A percentile compares a stretch with the other conserved stretches of the same genome.
These are phyloP conservation scores for Salisapilia sapeloensis DNA, from an alignment of 352 stramenopile species.

Conservation along the genomic window DNA sequence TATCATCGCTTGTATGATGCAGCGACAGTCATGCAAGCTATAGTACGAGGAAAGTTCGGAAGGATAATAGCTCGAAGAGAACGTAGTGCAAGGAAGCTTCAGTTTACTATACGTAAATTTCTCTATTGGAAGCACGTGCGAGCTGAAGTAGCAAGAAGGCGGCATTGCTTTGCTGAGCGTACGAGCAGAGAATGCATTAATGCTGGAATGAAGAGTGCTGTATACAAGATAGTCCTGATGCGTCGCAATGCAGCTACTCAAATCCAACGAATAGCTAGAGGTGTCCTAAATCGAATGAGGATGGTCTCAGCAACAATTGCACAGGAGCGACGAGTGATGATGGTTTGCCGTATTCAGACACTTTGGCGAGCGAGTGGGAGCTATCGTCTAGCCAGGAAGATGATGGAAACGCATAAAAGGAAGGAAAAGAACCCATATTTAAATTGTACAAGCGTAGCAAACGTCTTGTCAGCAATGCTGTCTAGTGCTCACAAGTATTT, in stretches of 20 bases:
- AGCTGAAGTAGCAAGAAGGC: constrained; percentile 16
- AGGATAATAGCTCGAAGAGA: constrained; percentile 16
- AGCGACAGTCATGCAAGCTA: constrained; percentile 26
- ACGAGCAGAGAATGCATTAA: constrained; percentile 8
- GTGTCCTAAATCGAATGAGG: constrained; percentile 12
- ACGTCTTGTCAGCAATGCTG: constrained; percentile 17
- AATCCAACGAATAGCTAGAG: constrained; percentile 39
- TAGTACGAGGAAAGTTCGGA: constrained; percentile 24
- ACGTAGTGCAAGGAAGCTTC: constrained; percentile 23
- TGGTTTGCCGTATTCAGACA: constrained; percentile 40
- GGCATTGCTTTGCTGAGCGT: constrained; percentile 8
- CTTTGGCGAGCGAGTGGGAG: constrained; percentile 41
- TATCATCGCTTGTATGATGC: constrained; percentile 12
- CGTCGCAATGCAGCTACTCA: constrained; percentile 17
- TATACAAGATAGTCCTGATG: constrained; percentile 14
- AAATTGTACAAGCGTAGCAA: constrained; percentile 5
- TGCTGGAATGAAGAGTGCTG: constrained; percentile 3
- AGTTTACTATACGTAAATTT: constrained; percentile 16
- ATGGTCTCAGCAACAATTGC: constrained; percentile 17
- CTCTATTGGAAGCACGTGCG: constrained; percentile 18
- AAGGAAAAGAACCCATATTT: constrained; percentile 35
- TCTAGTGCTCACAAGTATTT: constrained; percentile 11
- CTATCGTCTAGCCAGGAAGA: constrained; percentile 17
- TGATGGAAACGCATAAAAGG: constrained; percentile 29
- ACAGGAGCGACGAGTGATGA: constrained; percentile 17